These are phyloP conservation scores for Durio zibethinus DNA, from an alignment of 345 rosid species.

Conservation along the genomic window DNA sequence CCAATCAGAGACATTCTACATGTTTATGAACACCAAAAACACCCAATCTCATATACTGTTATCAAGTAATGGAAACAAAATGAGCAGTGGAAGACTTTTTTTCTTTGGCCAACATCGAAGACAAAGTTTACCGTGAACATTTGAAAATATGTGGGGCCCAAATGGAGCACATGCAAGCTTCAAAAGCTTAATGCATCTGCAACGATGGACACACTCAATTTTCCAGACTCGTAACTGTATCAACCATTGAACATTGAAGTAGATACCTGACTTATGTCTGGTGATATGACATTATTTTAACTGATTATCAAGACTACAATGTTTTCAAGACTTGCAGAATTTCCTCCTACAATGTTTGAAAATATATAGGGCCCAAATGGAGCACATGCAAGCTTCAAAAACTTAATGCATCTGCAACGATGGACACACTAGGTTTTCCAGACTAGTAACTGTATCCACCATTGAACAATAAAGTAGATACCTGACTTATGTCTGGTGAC, in stretches of 20 bases:
- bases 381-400: constrained; percentile 54
- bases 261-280: constrained; percentile 72
- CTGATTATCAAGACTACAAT: neutral
- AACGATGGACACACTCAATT: constrained; percentile 36
- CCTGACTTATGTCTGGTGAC: constrained; percentile 67
- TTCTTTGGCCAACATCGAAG: no score
- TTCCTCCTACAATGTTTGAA: neutral
- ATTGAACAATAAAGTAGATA: constrained; percentile 32
- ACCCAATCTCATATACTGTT: neutral
- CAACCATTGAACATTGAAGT: constrained; percentile 4
- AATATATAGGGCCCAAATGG: constrained; percentile 54
- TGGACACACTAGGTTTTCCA: constrained; percentile 45
- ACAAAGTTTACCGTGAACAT: neutral
- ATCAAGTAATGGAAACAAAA: neutral
- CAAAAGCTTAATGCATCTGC: constrained; percentile 38
- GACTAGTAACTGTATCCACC: constrained; percentile 68
- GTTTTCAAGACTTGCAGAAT: neutral
- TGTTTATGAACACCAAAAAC: neutral
- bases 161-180: constrained; percentile 63
- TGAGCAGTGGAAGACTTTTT: neutral
- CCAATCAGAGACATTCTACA: neutral
- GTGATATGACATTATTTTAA: neutral
- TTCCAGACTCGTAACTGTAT: constrained; percentile 19
- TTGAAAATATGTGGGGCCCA: constrained; percentile 34
- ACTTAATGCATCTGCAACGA: constrained; percentile 57